Evolutionary conservation across 345 rosid genomes (phyloP).

Genomic region (Salix brachista): DNA sequence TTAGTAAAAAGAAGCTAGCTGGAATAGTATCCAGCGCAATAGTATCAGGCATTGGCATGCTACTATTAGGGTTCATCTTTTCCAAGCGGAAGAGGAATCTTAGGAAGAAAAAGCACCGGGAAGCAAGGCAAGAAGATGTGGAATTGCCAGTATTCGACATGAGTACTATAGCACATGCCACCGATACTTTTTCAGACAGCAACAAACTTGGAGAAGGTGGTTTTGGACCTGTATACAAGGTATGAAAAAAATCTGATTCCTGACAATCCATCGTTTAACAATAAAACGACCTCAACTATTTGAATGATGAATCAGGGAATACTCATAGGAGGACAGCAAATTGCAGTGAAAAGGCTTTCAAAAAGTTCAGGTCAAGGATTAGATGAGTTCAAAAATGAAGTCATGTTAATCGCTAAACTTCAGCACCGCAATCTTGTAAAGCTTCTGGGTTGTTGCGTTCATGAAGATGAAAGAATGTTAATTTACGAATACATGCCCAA

Average conservation of each 20-base stretch:
- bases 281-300: too few species aligned
- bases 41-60: too few species aligned
- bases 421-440: conserved; percentile 51
- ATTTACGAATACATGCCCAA: conserved; percentile 32
- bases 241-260: too few species aligned
- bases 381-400: conserved; percentile 13
- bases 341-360: conserved; percentile 51
- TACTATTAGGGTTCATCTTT: too few species aligned
- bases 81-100: too few species aligned
- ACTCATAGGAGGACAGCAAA: conserved; percentile 35
- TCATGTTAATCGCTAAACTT: conserved; percentile 37
- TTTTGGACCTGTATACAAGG: conserved; percentile 16
- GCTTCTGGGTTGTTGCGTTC: conserved; percentile 30
- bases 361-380: conserved; percentile 41
- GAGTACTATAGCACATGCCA: too few species aligned
- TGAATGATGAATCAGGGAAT: conserved; percentile 33
- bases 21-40: too few species aligned
- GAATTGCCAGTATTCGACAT: too few species aligned
- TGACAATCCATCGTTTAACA: background rate
- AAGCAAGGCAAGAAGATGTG: too few species aligned
- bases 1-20: too few species aligned
- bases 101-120: too few species aligned
- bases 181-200: conserved; percentile 4
- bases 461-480: conserved; percentile 27
- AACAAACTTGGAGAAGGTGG: conserved; percentile 36